Evolutionary conservation across 2,329 filamentous ascomycete genomes (phyloP), one percentile per base, ranked within the genome.

Genomic region (Alternaria metachromatica): DNA sequence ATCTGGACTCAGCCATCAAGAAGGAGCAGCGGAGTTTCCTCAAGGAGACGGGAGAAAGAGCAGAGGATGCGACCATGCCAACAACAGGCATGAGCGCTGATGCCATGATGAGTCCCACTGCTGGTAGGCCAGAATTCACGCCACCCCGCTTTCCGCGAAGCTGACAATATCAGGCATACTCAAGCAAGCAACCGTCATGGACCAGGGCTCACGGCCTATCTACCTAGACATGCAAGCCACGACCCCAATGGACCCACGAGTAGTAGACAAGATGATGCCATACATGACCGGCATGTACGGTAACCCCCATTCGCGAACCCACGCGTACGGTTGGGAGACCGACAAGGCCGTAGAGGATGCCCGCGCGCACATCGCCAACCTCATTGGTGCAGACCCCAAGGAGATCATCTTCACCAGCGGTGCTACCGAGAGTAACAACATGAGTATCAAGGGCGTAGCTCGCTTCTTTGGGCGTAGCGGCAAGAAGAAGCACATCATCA

Each of bases 321-420:
- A 99, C 81, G 94, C 96, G 23, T 99, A 99, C 80, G 96, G 96
- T 55, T 99, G 96, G 96, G 96, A 99, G 84, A 97, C 92, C 57
- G 96, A 99, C 77, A 93, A 94, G 82, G 95, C 92, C 0, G 91
- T 97, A 21, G 96, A 99, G 80, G 87, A 93, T 67, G 94, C 96
- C 46, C 89, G 96, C 74, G 87, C 87, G 72, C 88, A 98, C 76
- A 87, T 98, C 68, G 96, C 96, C 4, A 87, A 86, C 43, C 87
- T 99, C 59, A 96, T 99, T 70, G 95, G 95, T 25, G 96, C 96
- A 26, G 94, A 99, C 79, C 85, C 96, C 6, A 99, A 99, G 82
- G 96, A 99, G 80, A 98, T 99, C 70, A 96, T 99, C 74, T 98
- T 99, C 83, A 99, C 96, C 7, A 97, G 94, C 75, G 96, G 96